Base-by-base conservation (phyloP, 148 eudicot genomes). In the Rhododendron molle region DNA sequence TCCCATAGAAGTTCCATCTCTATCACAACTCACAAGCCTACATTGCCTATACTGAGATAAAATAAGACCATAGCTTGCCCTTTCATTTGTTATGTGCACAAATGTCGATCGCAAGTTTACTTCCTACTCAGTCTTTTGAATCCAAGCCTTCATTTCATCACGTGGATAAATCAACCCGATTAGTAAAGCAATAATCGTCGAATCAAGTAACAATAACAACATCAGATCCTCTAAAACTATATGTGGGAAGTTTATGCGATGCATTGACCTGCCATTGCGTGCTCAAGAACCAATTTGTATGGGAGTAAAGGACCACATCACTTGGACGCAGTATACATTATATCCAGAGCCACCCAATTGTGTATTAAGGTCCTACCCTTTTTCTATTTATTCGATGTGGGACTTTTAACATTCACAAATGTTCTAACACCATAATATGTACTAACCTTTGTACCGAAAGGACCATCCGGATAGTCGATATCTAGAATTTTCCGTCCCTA, bases 391-490 rank as follows among this genome's bases (percentile, higher is more conserved):
- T 54, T 54, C 20, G 4, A 54, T 54, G 21, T 54, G 60, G 60
- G 21, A 54, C 60, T 52, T 40, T 0, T 15, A 54, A 54, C 60
- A 18, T 2, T 15, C 60, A 54, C 49, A 46, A 7, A 46, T 11
- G 54, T 50, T 50, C 54, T 54, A n/a, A 23, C 69, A 36, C 16
- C 15, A 46, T 40, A 62, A 76, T 10, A 77, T 34, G 50, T 20
- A 90, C 93, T 81, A n/a, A 94, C 99, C 98, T 96, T 96, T 60
- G 98, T 95, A 85, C 99, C 99, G 81, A 96, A 96, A 54, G 99
- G 99, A 84, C 99, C 99, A n/a, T 14, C 88, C 7, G 98, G 99
- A 82, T 88, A 85, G 84, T 96, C 84, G 26, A 96, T 93, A 83
- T 91, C 98, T 88, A 93, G 88, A 81, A 96, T 78, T 80, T 94